These are phyloP conservation scores for Yamadazyma oceani DNA, from an alignment of 1,139 yeast species.

Conservation along the genomic window DNA sequence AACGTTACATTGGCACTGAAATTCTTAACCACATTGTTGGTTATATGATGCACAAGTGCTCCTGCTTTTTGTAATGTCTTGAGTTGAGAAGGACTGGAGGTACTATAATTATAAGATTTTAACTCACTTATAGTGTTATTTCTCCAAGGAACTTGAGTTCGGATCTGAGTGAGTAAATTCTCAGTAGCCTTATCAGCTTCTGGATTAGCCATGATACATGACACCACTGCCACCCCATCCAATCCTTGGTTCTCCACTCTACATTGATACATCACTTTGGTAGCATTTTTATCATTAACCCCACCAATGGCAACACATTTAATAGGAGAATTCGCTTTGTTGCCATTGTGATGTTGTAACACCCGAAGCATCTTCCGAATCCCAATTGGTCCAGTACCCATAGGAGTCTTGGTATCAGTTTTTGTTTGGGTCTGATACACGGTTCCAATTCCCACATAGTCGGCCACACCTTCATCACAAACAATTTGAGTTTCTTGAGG, in stretches of 20 bases:
- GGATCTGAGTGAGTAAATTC: slow-evolving; percentile 23
- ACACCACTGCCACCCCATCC: slow-evolving; percentile 86
- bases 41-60: slow-evolving; percentile 85
- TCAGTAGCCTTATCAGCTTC: slow-evolving; percentile 59
- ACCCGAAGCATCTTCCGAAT: slow-evolving; percentile 54
- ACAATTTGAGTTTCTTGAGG: slow-evolving; percentile 59
- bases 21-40: slow-evolving; percentile 87
- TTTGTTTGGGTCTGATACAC: slow-evolving; percentile 77
- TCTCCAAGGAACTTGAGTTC: slow-evolving; percentile 6
- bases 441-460: slow-evolving; percentile 87
- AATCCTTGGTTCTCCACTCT: slow-evolving; percentile 46
- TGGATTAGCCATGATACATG: slow-evolving; percentile 73
- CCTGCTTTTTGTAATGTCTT: slow-evolving; percentile 9
- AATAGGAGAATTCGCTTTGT: slow-evolving; percentile 23
- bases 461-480: slow-evolving; percentile 55
- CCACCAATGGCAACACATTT: slow-evolving; percentile 87
- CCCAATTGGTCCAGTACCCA: slow-evolving; percentile 65
- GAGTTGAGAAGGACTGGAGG: slow-evolving; percentile 3
- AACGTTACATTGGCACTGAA: slow-evolving; percentile 88
- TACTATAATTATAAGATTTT: background rate
- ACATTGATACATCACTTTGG: slow-evolving; percentile 54
- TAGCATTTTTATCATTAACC: slow-evolving; percentile 62
- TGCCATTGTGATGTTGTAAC: slow-evolving; percentile 34
- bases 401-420: slow-evolving; percentile 44
- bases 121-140: background rate